A percentile compares a stretch with the other conserved stretches of the same genome.
These are phyloP conservation scores for Clitopilus passeckerianus DNA, from an alignment of 768 basidiomycete genomes.

Conservation along the genomic window DNA sequence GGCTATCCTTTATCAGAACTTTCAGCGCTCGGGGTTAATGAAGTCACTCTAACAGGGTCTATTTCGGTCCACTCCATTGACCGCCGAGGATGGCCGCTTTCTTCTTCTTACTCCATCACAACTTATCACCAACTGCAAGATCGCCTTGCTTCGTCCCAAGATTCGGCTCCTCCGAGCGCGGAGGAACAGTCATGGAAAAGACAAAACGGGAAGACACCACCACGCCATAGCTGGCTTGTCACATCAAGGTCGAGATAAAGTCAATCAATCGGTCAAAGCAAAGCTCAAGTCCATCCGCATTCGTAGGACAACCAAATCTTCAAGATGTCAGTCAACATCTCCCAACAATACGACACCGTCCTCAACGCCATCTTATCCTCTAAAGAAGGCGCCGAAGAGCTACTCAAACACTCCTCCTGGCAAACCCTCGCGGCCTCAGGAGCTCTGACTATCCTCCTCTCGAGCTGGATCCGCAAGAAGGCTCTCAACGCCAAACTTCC, in stretches of 20 bases:
- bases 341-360: background rate
- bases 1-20: background rate
- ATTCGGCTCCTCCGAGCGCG: too few species aligned
- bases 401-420: background rate
- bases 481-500: constrained; percentile 8
- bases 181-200: too few species aligned
- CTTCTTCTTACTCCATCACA: too few species aligned
- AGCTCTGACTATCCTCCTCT: background rate
- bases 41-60: background rate
- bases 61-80: background rate
- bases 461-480: background rate
- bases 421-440: background rate
- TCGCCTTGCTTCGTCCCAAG: too few species aligned
- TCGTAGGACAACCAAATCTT: background rate
- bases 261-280: background rate
- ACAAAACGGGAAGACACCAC: too few species aligned
- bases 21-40: background rate
- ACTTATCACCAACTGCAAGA: too few species aligned
- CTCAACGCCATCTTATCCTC: background rate
- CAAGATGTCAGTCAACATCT: background rate
- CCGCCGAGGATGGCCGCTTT: background rate
- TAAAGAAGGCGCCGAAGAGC: background rate
- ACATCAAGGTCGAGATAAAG: too few species aligned
- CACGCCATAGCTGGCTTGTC: too few species aligned
- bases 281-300: background rate